Evolutionary conservation across 2,329 filamentous ascomycete species (phyloP).

Genomic region (Beauveria pseudobassiana): DNA sequence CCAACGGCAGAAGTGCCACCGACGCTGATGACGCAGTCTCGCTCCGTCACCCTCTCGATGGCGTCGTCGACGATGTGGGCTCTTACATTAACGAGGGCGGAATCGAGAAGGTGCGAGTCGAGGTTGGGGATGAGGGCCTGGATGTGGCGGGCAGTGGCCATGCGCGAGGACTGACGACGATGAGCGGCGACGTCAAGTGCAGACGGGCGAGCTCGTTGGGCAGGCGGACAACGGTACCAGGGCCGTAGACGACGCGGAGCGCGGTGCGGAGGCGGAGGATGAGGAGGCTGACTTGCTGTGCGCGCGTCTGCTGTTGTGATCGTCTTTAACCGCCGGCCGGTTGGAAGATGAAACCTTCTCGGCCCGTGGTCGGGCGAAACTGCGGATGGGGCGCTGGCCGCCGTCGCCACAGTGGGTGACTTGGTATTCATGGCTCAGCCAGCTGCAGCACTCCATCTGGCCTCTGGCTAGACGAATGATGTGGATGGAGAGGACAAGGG

Average conservation of each 20-base stretch:
- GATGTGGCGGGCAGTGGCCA: slow-evolving; percentile 26
- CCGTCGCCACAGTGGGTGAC: not conserved
- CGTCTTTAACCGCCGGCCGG: not conserved
- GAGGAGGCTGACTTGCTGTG: slow-evolving; percentile 3
- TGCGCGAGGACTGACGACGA: slow-evolving; percentile 31
- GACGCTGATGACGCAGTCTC: slow-evolving; percentile 53
- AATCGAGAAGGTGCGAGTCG: slow-evolving; percentile 25
- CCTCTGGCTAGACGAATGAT: not conserved
- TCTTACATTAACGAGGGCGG: slow-evolving; percentile 23
- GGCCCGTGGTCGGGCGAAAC: not conserved
- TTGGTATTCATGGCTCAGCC: slow-evolving; percentile 3
- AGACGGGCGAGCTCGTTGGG: slow-evolving; percentile 27
- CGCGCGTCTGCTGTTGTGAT: not conserved
- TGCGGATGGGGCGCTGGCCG: not conserved
- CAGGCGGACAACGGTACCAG: slow-evolving; percentile 24
- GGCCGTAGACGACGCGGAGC: slow-evolving; percentile 29
- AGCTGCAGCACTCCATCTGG: slow-evolving; percentile 5
- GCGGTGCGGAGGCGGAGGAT: slow-evolving; percentile 7
- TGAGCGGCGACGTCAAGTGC: slow-evolving; percentile 25
- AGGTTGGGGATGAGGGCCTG: slow-evolving; percentile 27
- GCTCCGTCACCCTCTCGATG: slow-evolving; percentile 24
- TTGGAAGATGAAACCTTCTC: slow-evolving; percentile 3
- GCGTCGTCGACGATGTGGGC: slow-evolving; percentile 22
- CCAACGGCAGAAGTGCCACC: slow-evolving; percentile 57
- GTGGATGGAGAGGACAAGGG: not conserved